Conservation (phyloP, 139 green algal genomes). For the Ettlia oleoabundans region DNA sequence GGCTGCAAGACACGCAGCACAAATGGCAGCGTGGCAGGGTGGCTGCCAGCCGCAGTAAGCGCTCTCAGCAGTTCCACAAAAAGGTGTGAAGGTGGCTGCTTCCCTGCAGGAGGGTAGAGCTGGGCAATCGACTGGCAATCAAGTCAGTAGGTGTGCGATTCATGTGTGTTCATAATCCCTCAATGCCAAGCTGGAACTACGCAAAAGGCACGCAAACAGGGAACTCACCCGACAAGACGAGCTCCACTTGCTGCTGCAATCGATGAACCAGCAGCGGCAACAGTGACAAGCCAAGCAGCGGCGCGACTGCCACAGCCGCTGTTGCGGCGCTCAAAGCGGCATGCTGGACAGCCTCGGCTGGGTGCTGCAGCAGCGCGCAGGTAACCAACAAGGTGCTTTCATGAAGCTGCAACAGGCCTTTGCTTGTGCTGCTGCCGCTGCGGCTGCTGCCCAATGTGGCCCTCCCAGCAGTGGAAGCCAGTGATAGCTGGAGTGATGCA, state of each 20-base stretch:
- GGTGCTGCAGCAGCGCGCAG: constrained; percentile 26
- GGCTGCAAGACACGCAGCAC: constrained; percentile 52
- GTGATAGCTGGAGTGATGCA: not conserved
- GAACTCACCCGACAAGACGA: constrained; percentile 9
- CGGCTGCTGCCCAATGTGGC: not conserved
- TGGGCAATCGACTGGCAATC: too few relatives aligned
- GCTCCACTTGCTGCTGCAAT: constrained; percentile 20
- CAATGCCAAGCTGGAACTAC: too few relatives aligned
- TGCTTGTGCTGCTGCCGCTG: not conserved
- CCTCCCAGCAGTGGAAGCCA: not conserved
- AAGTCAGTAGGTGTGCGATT: too few relatives aligned
- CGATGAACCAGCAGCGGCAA: constrained; percentile 33
- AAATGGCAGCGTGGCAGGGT: constrained; percentile 50
- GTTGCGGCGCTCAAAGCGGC: not conserved
- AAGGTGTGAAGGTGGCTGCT: not conserved
- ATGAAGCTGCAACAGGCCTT: not conserved
- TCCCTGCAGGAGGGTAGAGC: not conserved
- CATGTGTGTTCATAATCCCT: too few relatives aligned
- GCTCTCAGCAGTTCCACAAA: constrained; percentile 49
- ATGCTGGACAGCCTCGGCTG: not conserved
- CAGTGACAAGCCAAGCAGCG: constrained; percentile 24
- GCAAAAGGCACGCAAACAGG: not conserved
- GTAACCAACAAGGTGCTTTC: not conserved
- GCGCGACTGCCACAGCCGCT: not conserved
- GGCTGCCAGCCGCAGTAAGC: constrained; percentile 33